Percentiles rank a stretch among this genome's conserved stretches.
Conservation (phyloP, 2,329 filamentous ascomycete species). For the Penicillium fuscoglaucum region DNA sequence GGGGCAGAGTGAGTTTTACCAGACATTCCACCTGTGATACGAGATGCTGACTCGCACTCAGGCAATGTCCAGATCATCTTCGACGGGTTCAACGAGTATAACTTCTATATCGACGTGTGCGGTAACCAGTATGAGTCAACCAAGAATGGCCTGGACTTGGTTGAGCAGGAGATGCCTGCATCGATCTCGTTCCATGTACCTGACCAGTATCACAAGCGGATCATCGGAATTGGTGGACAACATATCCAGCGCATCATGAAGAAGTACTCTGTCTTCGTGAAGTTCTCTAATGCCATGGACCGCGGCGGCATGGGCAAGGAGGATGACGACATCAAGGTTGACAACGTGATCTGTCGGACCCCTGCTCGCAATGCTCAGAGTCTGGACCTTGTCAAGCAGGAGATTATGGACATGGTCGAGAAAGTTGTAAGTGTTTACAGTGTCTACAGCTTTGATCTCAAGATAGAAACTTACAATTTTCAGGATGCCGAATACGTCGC, state of each 20-base stretch:
- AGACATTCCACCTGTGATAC: constrained; percentile 9
- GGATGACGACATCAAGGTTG: constrained; percentile 96
- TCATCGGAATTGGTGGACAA: constrained; percentile 96
- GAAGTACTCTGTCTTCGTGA: constrained; percentile 99
- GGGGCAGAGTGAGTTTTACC: constrained; percentile 75
- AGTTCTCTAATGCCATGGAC: constrained; percentile 99
- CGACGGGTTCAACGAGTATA: constrained; percentile 98
- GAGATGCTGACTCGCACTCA: constrained; percentile 30
- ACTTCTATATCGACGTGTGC: constrained; percentile 98
- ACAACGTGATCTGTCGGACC: constrained; percentile 98
- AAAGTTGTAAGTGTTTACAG: constrained; percentile 65
- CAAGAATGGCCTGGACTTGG: constrained; percentile 85
- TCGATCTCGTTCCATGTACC: constrained; percentile 99
- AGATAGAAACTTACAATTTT: not conserved
- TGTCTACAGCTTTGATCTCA: not conserved
- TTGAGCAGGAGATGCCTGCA: constrained; percentile 98
- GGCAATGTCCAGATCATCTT: constrained; percentile 98
- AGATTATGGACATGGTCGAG: constrained; percentile 99
- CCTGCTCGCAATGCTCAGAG: constrained; percentile 96
- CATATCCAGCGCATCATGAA: constrained; percentile 99
- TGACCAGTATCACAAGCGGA: constrained; percentile 98
- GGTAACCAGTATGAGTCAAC: constrained; percentile 89
- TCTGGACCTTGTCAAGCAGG: constrained; percentile 93
- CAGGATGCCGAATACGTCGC: constrained; percentile 95
- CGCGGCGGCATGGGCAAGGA: constrained; percentile 89